Evolutionary conservation across 257 asterid species (phyloP).

Genomic region (Solanum bulbocastanum): DNA sequence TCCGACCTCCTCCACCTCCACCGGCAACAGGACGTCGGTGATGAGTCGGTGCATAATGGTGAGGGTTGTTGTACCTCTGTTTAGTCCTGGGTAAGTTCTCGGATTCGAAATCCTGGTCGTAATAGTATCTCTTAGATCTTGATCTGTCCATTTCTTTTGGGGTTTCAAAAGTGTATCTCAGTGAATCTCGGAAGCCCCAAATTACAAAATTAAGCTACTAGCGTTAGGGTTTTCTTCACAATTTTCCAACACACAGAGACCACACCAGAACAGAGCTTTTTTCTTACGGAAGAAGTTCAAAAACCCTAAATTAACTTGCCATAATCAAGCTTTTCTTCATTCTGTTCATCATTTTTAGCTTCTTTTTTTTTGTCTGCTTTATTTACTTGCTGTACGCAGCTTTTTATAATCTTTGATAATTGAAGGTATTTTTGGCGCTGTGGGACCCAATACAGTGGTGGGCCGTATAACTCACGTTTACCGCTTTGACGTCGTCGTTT

Average conservation of each 20-base stretch:
- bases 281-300: background rate
- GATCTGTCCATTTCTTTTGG: slow-evolving; percentile 58
- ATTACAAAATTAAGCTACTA: background rate
- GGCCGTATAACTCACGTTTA: background rate
- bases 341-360: background rate
- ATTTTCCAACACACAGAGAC: background rate
- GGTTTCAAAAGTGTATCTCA: background rate
- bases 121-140: slow-evolving; percentile 72
- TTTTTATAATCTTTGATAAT: background rate
- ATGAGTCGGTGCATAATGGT: background rate
- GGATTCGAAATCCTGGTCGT: slow-evolving; percentile 69
- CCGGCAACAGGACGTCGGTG: slow-evolving; percentile 12
- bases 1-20: slow-evolving; percentile 40
- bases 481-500: background rate
- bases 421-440: background rate
- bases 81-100: slow-evolving; percentile 37
- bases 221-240: background rate
- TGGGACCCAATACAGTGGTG: background rate
- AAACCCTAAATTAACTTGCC: background rate
- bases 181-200: background rate
- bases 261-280: background rate
- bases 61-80: slow-evolving; percentile 8
- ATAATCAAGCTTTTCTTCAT: background rate
- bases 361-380: background rate
- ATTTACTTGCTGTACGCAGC: background rate